A percentile compares a stretch with the other conserved stretches of the same genome.
Conservation (phyloP, 139 green algal genomes). For the Micractinium sp. region DNA sequence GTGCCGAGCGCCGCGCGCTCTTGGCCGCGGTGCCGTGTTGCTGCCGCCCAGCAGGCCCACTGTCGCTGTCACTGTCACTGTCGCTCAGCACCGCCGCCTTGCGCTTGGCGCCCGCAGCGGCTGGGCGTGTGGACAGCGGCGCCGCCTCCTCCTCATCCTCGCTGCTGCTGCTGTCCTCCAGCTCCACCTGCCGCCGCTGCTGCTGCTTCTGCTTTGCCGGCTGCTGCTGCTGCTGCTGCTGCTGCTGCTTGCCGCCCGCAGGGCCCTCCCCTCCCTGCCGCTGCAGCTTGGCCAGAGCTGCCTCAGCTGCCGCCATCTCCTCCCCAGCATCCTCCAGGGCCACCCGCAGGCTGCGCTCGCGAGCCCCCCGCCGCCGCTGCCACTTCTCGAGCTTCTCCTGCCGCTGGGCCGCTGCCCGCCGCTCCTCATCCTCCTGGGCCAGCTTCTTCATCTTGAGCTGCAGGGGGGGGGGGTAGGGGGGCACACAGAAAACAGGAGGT, state of each 20-base stretch:
- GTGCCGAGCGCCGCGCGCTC: background rate
- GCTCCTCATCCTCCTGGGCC: background rate
- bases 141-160: slow-evolving; percentile 15
- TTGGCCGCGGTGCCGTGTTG: background rate
- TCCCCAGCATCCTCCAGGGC: background rate
- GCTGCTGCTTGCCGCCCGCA: background rate
- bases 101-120: background rate
- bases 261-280: background rate
- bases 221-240: background rate
- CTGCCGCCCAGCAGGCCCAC: background rate
- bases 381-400: background rate
- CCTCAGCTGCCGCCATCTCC: background rate
- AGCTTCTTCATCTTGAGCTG: slow-evolving; percentile 26
- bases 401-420: background rate
- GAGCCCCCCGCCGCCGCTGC: background rate
- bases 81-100: background rate
- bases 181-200: background rate
- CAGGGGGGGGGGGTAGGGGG: background rate
- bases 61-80: background rate
- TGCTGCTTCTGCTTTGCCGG: background rate
- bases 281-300: background rate
- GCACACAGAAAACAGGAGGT: background rate
- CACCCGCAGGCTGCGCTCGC: background rate
- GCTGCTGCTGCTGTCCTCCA: background rate
- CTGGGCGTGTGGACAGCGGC: background rate